A percentile compares a stretch with the other conserved stretches of the same genome.
Evolutionary conservation across 306 rosid species (phyloP).

Genomic region (Lathyrus tuberosus): DNA sequence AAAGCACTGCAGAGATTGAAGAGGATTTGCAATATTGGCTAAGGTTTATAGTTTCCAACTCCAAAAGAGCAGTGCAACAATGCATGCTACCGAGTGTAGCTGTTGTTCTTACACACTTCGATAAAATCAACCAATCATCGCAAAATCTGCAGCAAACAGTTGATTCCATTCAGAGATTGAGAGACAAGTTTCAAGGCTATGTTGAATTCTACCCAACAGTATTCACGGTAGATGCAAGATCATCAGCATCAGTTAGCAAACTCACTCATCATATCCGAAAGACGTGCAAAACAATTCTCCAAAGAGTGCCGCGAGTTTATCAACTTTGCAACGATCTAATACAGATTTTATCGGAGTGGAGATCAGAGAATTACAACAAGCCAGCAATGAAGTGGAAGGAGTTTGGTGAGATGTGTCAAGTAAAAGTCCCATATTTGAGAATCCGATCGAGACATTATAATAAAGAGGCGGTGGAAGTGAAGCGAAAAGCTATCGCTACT

Average conservation of each 20-base stretch:
- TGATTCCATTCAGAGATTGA: slow-evolving; percentile 68
- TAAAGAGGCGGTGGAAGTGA: slow-evolving; percentile 65
- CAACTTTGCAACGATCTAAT: slow-evolving; percentile 88
- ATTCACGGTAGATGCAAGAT: slow-evolving; percentile 91
- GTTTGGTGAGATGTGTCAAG: slow-evolving; percentile 84
- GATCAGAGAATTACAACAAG: slow-evolving; percentile 87
- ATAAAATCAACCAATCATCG: slow-evolving; percentile 77
- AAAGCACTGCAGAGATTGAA: slow-evolving; percentile 73
- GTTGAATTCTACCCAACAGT: slow-evolving; percentile 85
- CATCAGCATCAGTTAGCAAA: slow-evolving; percentile 81
- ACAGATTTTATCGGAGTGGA: slow-evolving; percentile 82
- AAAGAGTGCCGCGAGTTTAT: slow-evolving; percentile 86
- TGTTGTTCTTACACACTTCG: slow-evolving; percentile 80
- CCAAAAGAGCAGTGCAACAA: slow-evolving; percentile 80
- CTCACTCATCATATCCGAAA: slow-evolving; percentile 75
- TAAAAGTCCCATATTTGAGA: slow-evolving; percentile 65
- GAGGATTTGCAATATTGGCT: slow-evolving; percentile 98
- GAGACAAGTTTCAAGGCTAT: slow-evolving; percentile 90
- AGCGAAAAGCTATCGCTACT: slow-evolving; percentile 72
- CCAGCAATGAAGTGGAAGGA: slow-evolving; percentile 97
- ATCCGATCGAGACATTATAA: slow-evolving; percentile 77
- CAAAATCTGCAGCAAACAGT: slow-evolving; percentile 66
- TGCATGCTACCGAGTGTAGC: slow-evolving; percentile 87
- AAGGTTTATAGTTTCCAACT: slow-evolving; percentile 88
- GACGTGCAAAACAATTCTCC: slow-evolving; percentile 82